Base-by-base conservation (phyloP, 169 alveolate genomes). In the Plasmodium cynomolgi region DNA sequence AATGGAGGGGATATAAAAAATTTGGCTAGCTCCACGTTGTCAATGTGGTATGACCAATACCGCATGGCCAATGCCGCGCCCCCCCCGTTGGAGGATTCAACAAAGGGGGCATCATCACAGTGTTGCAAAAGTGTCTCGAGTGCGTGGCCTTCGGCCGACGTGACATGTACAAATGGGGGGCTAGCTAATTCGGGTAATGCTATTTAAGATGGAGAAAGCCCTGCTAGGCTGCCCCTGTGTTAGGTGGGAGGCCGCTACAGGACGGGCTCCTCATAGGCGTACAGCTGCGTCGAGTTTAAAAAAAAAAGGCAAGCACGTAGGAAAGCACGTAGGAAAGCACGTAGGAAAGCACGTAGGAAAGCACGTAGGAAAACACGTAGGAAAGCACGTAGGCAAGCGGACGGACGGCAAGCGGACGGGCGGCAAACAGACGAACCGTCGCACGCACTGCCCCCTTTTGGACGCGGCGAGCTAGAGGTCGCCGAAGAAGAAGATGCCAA, bases 401-500 rank as follows among this genome's bases (percentile, higher is more conserved):
- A 11, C 58, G 33, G n/a, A 71, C 80, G 9, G 80, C 8, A 74
- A 20, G 1, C 4, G 82, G 8, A 31, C 1, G 71, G 20, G 29
- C 31, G 37, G 7, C 7, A 50, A 29, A 7, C n/a, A 68, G 20
- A 82, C n/a, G 79, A 20, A 50, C 80, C 41, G 54, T 20, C 75
- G 54, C 6, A 37, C 44, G 6, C 44, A 6, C 44, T 6, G 44
- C 9, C 44, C 9, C 6, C 44, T 6, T 41, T 47, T 13, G 11
- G 11, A 13, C 23, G 8, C 62, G 23, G 6, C 1, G 6, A 13
- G 58, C n/a, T 47, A 47, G 7, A 90, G 37, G 9, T 71, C 39
- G 2, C 95, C 95, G 68, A 91, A 91, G 34, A 91, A 72, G 31
- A 91, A 91, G 3, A 83, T 72, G 31, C 95, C 92, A 17, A 91